These are phyloP conservation scores for Tilletiaria anomala DNA, from an alignment of 1,284 basidiomycete genomes.

Conservation along the genomic window DNA sequence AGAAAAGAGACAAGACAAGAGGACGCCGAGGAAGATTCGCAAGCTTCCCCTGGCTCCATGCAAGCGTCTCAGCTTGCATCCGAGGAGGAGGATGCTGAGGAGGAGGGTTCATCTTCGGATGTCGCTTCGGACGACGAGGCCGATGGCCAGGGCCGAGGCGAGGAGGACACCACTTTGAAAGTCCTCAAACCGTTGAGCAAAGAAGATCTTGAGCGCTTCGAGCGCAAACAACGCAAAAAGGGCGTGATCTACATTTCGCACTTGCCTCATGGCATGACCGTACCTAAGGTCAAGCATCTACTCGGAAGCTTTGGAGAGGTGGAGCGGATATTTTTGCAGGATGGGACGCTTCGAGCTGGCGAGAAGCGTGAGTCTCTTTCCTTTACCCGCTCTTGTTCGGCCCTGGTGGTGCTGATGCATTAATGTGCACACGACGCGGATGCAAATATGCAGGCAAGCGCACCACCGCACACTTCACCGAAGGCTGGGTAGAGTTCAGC, in stretches of 20 bases:
- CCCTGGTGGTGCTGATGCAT: not conserved
- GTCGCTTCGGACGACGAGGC: not conserved
- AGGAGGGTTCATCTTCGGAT: too few species aligned
- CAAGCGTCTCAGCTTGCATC: not conserved
- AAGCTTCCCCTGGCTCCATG: not conserved
- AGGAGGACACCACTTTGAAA: not conserved
- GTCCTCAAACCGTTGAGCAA: not conserved
- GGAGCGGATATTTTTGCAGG: conserved; percentile 33
- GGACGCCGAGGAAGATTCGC: not conserved
- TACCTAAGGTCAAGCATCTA: conserved; percentile 77
- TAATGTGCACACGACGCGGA: not conserved
- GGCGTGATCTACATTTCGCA: conserved; percentile 90
- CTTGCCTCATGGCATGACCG: conserved; percentile 97
- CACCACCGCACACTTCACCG: conserved; percentile 67
- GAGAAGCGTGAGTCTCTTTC: conserved; percentile 7
- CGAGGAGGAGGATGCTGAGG: conserved; percentile 1
- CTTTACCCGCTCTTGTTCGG: not conserved
- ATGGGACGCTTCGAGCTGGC: conserved; percentile 11
- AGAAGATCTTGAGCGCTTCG: conserved; percentile 25
- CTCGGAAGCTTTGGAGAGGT: conserved; percentile 35
- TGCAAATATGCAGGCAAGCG: conserved; percentile 46
- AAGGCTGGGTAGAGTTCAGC: conserved; percentile 97
- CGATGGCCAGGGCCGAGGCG: not conserved
- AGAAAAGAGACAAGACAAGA: not conserved
- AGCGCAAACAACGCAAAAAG: conserved; percentile 28